phyloP scores from a whole-genome alignment of 208 protist species.

The Leishmania tropica region DNA sequence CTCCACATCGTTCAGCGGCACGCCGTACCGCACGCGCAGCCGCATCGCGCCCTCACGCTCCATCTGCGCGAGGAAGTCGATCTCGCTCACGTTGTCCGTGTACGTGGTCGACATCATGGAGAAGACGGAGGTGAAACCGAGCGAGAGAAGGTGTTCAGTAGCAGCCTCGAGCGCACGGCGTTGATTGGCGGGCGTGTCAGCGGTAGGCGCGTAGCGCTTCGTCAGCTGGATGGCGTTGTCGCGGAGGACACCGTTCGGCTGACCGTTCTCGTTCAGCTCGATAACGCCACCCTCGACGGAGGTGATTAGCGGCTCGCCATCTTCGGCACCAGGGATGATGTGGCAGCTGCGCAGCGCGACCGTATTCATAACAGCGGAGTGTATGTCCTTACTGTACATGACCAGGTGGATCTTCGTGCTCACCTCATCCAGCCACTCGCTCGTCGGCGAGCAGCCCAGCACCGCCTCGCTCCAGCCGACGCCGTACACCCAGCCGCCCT shows the following conservation, averaged over 20 bases:
- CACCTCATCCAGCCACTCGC: slow-evolving; percentile 63
- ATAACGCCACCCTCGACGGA: slow-evolving; percentile 37
- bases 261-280: slow-evolving; percentile 38
- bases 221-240: slow-evolving; percentile 53
- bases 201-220: slow-evolving; percentile 26
- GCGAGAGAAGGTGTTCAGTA: slow-evolving; percentile 33
- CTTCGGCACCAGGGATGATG: slow-evolving; percentile 43
- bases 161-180: slow-evolving; percentile 23
- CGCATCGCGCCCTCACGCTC: slow-evolving; percentile 38
- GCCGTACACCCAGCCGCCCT: slow-evolving; percentile 48
- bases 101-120: slow-evolving; percentile 54
- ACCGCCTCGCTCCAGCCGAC: slow-evolving; percentile 56
- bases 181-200: slow-evolving; percentile 27
- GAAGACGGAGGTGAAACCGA: slow-evolving; percentile 57
- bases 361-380: slow-evolving; percentile 61
- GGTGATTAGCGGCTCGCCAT: slow-evolving; percentile 40
- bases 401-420: slow-evolving; percentile 41
- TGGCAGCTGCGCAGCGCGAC: slow-evolving; percentile 44
- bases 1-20: slow-evolving; percentile 31
- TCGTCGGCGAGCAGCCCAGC: slow-evolving; percentile 52
- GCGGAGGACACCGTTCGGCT: slow-evolving; percentile 61
- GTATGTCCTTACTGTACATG: slow-evolving; percentile 57
- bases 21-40: slow-evolving; percentile 46
- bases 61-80: slow-evolving; percentile 38
- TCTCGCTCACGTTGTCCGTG: slow-evolving; percentile 40